Conservation (phyloP, 2,329 filamentous ascomycete genomes). For the Colletotrichum siamense region DNA sequence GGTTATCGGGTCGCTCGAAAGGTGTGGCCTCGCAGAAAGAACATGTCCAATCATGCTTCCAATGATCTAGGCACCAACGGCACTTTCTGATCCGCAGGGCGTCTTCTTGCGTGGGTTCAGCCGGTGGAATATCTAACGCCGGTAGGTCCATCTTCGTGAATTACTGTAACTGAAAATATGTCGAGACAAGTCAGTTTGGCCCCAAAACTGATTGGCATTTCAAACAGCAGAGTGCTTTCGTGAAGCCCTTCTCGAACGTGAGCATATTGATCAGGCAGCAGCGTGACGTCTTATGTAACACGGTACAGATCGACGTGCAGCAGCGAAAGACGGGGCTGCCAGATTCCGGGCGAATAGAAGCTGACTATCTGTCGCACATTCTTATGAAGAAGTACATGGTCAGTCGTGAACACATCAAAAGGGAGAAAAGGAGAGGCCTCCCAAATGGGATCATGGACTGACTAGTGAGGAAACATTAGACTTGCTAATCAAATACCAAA, state of each 20-base stretch:
- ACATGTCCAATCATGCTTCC: neutral
- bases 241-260: neutral
- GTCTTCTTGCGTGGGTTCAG: neutral
- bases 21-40: neutral
- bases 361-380: neutral
- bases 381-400: neutral
- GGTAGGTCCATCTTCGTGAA: neutral
- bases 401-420: neutral
- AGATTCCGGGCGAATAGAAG: neutral
- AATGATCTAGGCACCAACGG: neutral
- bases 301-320: neutral
- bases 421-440: neutral
- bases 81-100: neutral
- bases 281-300: neutral
- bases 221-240: accelerated
- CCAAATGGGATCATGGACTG: neutral
- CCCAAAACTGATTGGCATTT: neutral
- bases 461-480: too few relatives aligned
- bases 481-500: neutral
- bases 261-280: neutral
- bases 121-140: neutral
- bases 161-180: accelerated
- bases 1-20: neutral
- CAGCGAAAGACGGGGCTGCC: neutral
- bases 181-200: neutral